A percentile compares a stretch with the other conserved stretches of the same genome.
These are phyloP conservation scores for Corylus heterophylla DNA, from an alignment of 306 rosid species.

Conservation along the genomic window DNA sequence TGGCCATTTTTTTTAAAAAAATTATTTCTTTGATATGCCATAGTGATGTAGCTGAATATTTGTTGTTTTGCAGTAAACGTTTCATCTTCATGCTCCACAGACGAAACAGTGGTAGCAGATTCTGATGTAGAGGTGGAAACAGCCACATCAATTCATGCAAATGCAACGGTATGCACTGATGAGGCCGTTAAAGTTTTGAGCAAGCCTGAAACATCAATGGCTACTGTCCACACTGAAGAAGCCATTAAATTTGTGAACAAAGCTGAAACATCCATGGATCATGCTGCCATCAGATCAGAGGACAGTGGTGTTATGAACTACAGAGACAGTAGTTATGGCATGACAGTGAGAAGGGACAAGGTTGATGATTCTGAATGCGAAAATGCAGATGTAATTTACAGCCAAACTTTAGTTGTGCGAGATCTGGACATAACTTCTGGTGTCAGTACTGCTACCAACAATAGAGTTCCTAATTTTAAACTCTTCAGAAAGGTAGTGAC, in stretches of 20 bases:
- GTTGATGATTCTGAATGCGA: constrained; percentile 50
- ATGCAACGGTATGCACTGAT: constrained; percentile 26
- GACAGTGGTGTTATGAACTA: constrained; percentile 30
- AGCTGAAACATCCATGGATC: constrained; percentile 32
- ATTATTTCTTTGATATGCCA: neutral
- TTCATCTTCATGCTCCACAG: constrained; percentile 89
- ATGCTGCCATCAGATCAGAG: constrained; percentile 10
- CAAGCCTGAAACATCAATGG: constrained; percentile 1
- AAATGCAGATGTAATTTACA: constrained; percentile 49
- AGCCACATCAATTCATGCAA: constrained; percentile 48
- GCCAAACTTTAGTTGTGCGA: constrained; percentile 65
- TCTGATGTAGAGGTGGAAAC: constrained; percentile 79
- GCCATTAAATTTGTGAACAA: constrained; percentile 6
- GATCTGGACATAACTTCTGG: constrained; percentile 30
- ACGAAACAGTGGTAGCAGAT: constrained; percentile 86
- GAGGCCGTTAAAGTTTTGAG: constrained; percentile 28
- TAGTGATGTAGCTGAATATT: constrained; percentile 16
- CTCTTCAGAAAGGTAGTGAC: constrained; percentile 74
- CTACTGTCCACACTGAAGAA: neutral
- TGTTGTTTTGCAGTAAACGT: constrained; percentile 62
- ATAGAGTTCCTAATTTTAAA: constrained; percentile 60
- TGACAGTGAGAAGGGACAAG: constrained; percentile 44
- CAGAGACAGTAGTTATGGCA: constrained; percentile 29
- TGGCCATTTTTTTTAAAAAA: too few relatives aligned
- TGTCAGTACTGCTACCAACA: constrained; percentile 36